Conservation (phyloP, 441 rosid genomes). For the Arabidopsis lyrata region DNA sequence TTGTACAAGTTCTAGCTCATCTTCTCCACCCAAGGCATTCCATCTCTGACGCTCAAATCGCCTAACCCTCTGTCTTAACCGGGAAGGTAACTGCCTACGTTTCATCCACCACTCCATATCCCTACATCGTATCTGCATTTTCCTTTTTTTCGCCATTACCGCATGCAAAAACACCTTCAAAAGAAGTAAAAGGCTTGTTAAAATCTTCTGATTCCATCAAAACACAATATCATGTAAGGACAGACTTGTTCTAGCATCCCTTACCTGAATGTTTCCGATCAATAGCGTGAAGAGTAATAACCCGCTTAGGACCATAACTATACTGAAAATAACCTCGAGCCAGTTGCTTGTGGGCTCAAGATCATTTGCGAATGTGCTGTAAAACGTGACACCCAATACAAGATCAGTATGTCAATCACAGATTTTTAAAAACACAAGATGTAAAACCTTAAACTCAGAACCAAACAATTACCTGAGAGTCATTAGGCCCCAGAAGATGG, state of each 20-base stretch:
- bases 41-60: constrained; percentile 70
- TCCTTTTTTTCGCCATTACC: constrained; percentile 66
- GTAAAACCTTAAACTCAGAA: neutral
- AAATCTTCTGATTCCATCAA: constrained; percentile 24
- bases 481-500: constrained; percentile 83
- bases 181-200: neutral
- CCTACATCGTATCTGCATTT: constrained; percentile 67
- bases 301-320: constrained; percentile 68
- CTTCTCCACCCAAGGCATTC: constrained; percentile 67
- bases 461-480: constrained; percentile 56
- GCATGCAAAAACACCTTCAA: constrained; percentile 66
- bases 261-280: constrained; percentile 81
- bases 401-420: neutral
- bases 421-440: neutral
- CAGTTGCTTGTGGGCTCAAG: constrained; percentile 68
- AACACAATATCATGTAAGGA: constrained; percentile 11
- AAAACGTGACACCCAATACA: constrained; percentile 18
- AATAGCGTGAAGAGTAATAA: constrained; percentile 72
- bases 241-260: neutral
- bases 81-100: constrained; percentile 73
- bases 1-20: constrained; percentile 64
- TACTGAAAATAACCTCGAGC: constrained; percentile 70
- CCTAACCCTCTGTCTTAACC: constrained; percentile 65
- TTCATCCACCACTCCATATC: constrained; percentile 92
- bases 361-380: constrained; percentile 70